A percentile compares a stretch with the other conserved stretches of the same genome.
Evolutionary conservation across 352 stramenopile genomes (phyloP).

Genomic region (Phytophthora cryptogea): DNA sequence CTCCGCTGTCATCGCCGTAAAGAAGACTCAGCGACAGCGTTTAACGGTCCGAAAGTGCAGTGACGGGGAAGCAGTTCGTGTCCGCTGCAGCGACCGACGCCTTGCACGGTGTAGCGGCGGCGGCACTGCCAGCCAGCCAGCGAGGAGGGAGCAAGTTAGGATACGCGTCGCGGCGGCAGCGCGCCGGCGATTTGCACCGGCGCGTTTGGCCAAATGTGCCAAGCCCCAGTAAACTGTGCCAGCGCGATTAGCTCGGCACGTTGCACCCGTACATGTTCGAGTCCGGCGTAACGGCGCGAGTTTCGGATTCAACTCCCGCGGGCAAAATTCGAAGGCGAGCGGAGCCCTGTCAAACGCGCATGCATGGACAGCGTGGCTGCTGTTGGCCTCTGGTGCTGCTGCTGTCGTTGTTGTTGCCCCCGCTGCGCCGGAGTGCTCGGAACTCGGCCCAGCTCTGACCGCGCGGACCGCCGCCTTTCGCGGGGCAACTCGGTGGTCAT

Average conservation of each 20-base stretch:
- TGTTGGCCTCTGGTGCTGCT: not conserved
- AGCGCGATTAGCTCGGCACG: not conserved
- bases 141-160: conserved; percentile 17
- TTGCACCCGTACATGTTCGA: not conserved
- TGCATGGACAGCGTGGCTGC: too few relatives aligned
- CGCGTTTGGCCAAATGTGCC: not conserved
- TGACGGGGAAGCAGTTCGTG: conserved; percentile 24
- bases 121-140: too few relatives aligned
- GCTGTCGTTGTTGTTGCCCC: not conserved
- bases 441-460: conserved; percentile 18
- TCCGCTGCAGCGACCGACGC: conserved; percentile 6
- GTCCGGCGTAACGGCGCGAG: conserved; percentile 7
- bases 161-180: conserved; percentile 10
- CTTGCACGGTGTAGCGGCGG: not conserved
- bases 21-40: conserved; percentile 27
- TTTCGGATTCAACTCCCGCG: conserved; percentile 9
- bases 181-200: conserved; percentile 6
- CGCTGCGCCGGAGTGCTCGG: conserved; percentile 11
- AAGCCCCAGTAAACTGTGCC: too few relatives aligned
- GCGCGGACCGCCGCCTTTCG: conserved; percentile 23
- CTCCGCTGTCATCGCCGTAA: conserved; percentile 16
- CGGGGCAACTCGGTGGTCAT: conserved; percentile 18
- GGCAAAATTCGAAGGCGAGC: conserved; percentile 4
- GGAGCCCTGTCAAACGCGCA: not conserved
- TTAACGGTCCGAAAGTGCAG: conserved; percentile 27